Evolutionary conservation across 768 basidiomycete species (phyloP).

Genomic region (Candolleomyces aberdarensis): DNA sequence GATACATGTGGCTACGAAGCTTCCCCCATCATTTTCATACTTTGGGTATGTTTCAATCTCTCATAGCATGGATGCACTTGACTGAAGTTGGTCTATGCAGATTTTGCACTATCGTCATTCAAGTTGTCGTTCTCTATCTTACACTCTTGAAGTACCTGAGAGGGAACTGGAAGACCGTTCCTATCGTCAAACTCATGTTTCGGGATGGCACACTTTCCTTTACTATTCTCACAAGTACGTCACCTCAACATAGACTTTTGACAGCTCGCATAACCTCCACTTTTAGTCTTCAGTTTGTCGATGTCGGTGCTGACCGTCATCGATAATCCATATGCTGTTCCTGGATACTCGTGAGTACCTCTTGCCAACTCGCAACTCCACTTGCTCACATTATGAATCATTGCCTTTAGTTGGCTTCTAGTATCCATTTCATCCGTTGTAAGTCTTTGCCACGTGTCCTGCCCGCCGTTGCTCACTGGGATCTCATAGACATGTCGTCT

Average conservation of each 20-base stretch:
- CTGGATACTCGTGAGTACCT: slow-evolving; percentile 20
- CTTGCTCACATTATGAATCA: neutral
- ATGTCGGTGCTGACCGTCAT: slow-evolving; percentile 17
- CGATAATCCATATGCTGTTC: slow-evolving; percentile 15
- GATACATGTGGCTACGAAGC: slow-evolving; percentile 10
- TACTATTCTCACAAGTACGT: slow-evolving; percentile 17
- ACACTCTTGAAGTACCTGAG: slow-evolving; percentile 18
- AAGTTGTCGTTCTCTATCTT: slow-evolving; percentile 16
- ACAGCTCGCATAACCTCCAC: neutral
- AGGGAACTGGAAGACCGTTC: slow-evolving; percentile 17
- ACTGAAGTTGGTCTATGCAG: slow-evolving; percentile 3
- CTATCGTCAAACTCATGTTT: slow-evolving; percentile 20
- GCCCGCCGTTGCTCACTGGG: neutral
- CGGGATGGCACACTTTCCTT: slow-evolving; percentile 24
- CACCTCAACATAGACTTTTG: neutral
- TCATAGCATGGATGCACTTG: neutral
- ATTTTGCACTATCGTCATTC: slow-evolving; percentile 17
- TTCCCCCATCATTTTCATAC: slow-evolving; percentile 22
- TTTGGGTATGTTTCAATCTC: slow-evolving; percentile 14
- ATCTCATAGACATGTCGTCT: slow-evolving; percentile 19
- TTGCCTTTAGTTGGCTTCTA: slow-evolving; percentile 20
- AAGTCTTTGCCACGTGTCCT: neutral
- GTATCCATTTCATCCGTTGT: slow-evolving; percentile 19
- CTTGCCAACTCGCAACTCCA: neutral
- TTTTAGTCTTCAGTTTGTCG: slow-evolving; percentile 16